Conservation (phyloP, 202 grass and related monocot genomes). For the Schoenoplectus triqueter region DNA sequence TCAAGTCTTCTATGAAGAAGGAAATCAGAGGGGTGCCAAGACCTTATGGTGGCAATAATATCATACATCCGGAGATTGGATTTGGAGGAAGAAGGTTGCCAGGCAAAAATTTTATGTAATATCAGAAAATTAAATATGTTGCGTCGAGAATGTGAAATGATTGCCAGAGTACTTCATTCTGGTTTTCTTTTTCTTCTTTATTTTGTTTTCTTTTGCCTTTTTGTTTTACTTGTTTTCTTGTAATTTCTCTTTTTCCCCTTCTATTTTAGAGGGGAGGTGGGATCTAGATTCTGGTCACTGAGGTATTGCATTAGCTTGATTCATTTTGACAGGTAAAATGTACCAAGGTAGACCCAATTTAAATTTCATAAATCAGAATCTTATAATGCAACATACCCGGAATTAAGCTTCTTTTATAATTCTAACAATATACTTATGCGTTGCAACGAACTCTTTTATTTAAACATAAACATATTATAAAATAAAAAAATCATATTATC, state of each 20-base stretch:
- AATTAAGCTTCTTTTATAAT: neutral
- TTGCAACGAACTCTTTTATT: too few relatives aligned
- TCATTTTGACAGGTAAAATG: slow-evolving; percentile 19
- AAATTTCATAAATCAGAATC: slow-evolving; percentile 14
- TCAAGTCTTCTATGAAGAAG: slow-evolving; percentile 63
- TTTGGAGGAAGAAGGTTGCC: slow-evolving; percentile 34
- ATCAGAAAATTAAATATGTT: slow-evolving; percentile 28
- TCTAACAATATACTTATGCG: too few relatives aligned
- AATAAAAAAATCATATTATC: too few relatives aligned
- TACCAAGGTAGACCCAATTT: slow-evolving; percentile 18
- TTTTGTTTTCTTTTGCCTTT: slow-evolving; percentile 1
- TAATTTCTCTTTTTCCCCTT: slow-evolving; percentile 13
- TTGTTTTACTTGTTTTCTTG: slow-evolving; percentile 28
- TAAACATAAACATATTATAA: too few relatives aligned
- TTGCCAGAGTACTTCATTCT: slow-evolving; percentile 37
- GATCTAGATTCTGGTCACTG: slow-evolving; percentile 4
- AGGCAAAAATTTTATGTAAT: slow-evolving; percentile 37
- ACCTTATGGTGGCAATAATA: slow-evolving; percentile 32
- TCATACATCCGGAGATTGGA: slow-evolving; percentile 35
- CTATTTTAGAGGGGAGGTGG: neutral
- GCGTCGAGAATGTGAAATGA: neutral
- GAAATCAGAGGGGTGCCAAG: slow-evolving; percentile 28
- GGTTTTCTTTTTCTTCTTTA: slow-evolving; percentile 12
- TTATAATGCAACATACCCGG: neutral
- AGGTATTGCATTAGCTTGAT: slow-evolving; percentile 34